Evolutionary conservation across 495 filamentous ascomycete genomes (phyloP).

Genomic region (Aspergillus baeticus): DNA sequence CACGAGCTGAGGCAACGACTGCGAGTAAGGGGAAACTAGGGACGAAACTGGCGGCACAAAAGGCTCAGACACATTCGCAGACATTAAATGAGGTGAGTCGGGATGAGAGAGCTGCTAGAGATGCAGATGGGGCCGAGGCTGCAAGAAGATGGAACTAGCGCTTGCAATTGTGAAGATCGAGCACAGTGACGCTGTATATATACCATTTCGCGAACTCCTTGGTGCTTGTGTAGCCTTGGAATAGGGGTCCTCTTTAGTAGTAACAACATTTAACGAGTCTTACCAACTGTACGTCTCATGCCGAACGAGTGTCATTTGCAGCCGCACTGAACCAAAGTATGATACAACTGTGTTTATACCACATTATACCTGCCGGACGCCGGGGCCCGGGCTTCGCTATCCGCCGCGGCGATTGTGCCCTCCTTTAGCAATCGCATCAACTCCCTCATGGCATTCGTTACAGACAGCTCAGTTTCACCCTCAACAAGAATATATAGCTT

Average conservation of each 20-base stretch:
- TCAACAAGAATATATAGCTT: constrained; percentile 98
- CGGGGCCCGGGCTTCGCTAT: constrained; percentile 76
- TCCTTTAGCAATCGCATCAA: constrained; percentile 85
- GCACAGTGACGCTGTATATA: neutral
- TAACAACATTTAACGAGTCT: no score
- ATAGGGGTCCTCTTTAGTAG: no score
- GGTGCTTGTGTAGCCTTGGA: no score
- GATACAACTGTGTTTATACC: constrained; percentile 50
- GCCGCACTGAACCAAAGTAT: neutral
- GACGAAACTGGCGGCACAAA: constrained; percentile 62
- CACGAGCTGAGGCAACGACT: constrained; percentile 36
- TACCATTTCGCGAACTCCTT: neutral
- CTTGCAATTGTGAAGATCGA: neutral
- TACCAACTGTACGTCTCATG: no score
- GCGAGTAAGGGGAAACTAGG: constrained; percentile 54
- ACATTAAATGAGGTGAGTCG: constrained; percentile 56
- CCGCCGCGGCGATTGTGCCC: constrained; percentile 86
- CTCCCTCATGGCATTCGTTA: constrained; percentile 88
- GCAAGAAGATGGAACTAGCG: constrained; percentile 52
- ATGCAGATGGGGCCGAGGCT: constrained; percentile 53
- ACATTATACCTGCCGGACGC: constrained; percentile 88
- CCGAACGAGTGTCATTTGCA: neutral
- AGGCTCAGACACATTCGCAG: constrained; percentile 59
- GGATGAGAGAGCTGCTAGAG: constrained; percentile 54
- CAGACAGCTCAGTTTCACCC: constrained; percentile 91